Conservation (phyloP, 2,329 filamentous ascomycete species). For the Trichophyton mentagrophytes region DNA sequence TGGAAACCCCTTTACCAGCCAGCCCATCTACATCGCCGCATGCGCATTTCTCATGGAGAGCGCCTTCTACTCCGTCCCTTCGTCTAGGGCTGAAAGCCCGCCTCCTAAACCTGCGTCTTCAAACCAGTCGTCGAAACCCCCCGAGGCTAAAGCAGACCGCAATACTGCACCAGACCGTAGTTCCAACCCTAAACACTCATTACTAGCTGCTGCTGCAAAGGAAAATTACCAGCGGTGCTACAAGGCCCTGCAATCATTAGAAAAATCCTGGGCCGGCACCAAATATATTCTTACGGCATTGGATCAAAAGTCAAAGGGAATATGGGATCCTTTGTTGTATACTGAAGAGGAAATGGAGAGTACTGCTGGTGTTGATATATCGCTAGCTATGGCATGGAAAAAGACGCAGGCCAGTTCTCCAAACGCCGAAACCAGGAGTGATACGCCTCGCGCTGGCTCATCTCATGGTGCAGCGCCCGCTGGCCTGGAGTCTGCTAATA, state of each 20-base stretch:
- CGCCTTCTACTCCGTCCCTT: conserved; percentile 52
- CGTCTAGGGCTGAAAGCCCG: conserved; percentile 49
- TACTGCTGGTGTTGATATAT: conserved; percentile 44
- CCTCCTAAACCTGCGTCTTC: conserved; percentile 23
- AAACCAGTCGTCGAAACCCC: conserved; percentile 23
- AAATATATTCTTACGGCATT: conserved; percentile 77
- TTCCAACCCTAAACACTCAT: conserved; percentile 50
- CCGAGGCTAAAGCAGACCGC: conserved; percentile 22
- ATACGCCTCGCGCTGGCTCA: not conserved
- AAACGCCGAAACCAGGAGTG: not conserved
- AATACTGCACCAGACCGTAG: conserved; percentile 20
- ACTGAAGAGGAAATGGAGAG: conserved; percentile 65
- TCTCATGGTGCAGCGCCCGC: conserved; percentile 13
- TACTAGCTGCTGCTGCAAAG: conserved; percentile 68
- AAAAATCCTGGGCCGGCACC: conserved; percentile 74
- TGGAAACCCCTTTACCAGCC: conserved; percentile 77
- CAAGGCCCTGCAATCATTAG: conserved; percentile 66
- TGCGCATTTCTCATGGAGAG: conserved; percentile 82
- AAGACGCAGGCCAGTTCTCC: conserved; percentile 9
- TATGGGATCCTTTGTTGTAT: conserved; percentile 59
- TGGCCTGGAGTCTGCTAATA: conserved; percentile 9
- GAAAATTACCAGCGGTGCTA: conserved; percentile 83
- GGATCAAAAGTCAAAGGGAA: conserved; percentile 77
- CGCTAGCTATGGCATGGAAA: conserved; percentile 40
- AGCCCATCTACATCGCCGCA: conserved; percentile 83